These are phyloP conservation scores for Candida gigantensis DNA, from an alignment of 1,139 yeast species.

Conservation along the genomic window DNA sequence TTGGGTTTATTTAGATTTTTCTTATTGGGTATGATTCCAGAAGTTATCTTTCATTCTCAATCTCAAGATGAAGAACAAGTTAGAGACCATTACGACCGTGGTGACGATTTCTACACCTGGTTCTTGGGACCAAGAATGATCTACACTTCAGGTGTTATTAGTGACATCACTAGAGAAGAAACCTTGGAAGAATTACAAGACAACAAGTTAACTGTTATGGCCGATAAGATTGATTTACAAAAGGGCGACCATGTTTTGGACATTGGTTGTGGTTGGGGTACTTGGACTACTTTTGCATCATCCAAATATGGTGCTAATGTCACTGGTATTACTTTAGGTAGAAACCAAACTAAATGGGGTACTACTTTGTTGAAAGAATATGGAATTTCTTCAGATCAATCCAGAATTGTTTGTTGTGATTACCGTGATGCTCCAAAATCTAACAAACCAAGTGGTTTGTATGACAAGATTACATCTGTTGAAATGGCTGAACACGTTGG, in stretches of 20 bases:
- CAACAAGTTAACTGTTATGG: constrained; percentile 83
- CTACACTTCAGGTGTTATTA: constrained; percentile 84
- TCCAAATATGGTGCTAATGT: constrained; percentile 82
- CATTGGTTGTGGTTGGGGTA: constrained; percentile 97
- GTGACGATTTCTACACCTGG: constrained; percentile 94
- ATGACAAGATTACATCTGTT: constrained; percentile 85
- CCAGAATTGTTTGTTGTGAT: constrained; percentile 78
- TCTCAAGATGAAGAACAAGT: constrained; percentile 97
- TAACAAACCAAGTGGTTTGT: constrained; percentile 54
- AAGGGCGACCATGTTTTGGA: constrained; percentile 77
- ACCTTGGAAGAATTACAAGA: constrained; percentile 86
- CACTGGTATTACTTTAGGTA: constrained; percentile 88
- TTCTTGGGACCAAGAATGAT: constrained; percentile 94
- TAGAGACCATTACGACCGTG: constrained; percentile 93
- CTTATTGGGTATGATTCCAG: constrained; percentile 88
- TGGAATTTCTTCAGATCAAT: constrained; percentile 68
- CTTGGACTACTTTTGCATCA: constrained; percentile 83
- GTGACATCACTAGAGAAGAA: constrained; percentile 72
- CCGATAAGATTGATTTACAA: constrained; percentile 78
- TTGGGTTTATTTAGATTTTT: constrained; percentile 76
- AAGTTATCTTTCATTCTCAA: constrained; percentile 86
- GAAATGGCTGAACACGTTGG: constrained; percentile 99
- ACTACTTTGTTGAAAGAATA: constrained; percentile 66
- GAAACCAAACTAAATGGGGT: constrained; percentile 91
- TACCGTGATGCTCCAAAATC: constrained; percentile 90